Evolutionary conservation across 2,329 filamentous ascomycete species (phyloP), one percentile per base, ranked within the genome.

Genomic region (Rutstroemia sp.): DNA sequence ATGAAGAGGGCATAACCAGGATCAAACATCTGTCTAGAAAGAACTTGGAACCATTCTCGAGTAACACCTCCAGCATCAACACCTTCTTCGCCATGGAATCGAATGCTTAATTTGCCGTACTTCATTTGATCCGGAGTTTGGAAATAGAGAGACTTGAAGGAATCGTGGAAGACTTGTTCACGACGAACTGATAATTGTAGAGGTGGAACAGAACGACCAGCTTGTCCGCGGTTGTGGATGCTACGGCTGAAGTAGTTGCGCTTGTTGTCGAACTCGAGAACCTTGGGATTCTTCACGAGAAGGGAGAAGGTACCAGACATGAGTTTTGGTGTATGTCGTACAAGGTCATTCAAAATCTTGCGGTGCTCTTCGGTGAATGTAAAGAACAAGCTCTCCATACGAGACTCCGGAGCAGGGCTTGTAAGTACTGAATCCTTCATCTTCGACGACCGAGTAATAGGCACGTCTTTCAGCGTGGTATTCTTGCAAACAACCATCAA

Each of bases 401-500:
- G 84, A 49, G 83, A 83, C 67, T 95, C 90, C 1, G 89, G 88
- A 37, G 85, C 78, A 57, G 89, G 88, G 64, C 87, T 95, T 21
- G 87, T 83, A 39, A 91, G 73, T 14, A 86, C 76, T 70, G 89
- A 80, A 48, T 94, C 88, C 68, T 87, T 88, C 60, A 71, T 74
- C 39, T 72, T 56, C 70, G 79, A 70, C 12, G 64, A 58, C 14
- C 63, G 60, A 41, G 58, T 53, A 8, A 63, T 52, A 5, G 65
- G 60, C 25, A 60, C 49, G 37, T 66, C 68, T 70, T 62, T 79
- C 70, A 48, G 73, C 1, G 90, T 88, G 8, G 91, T 96, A 71
- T 97, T 97, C 77, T 97, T 99, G 80, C 95, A 99, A 27, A 99
- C 92, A 53, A 99, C 94, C 94, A 99, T 99, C 60, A 99, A 78